Evolutionary conservation across 129 eudicot genomes (phyloP), one percentile per base, ranked within the genome.

Genomic region (Escallonia rubra): DNA sequence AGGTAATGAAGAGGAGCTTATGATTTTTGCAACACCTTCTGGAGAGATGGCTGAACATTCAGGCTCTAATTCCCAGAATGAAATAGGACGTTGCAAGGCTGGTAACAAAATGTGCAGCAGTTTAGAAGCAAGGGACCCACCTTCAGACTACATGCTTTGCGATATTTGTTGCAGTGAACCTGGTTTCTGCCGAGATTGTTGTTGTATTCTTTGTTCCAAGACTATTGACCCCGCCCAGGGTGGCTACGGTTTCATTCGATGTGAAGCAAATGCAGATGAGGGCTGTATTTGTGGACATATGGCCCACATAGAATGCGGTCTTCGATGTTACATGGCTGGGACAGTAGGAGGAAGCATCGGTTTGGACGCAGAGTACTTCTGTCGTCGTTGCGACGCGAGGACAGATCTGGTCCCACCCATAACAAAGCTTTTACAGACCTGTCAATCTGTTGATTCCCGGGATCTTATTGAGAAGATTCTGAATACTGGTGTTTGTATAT

Each of bases 251-350:
- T 86, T 66, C 68, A 80, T 93, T 49, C 78, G 73, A 80, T 93
- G 98, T 79, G 84, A 83, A 74, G 81, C 96, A 9, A 13, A 7
- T 3, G 72, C 76, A 12, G 74, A 64, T 59, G 87, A 80, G 5
- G 85, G 81, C 9, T 39, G 47, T 40, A 72, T 74, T 43, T 93
- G 98, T 79, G 95, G 96, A 7, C 98, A 93, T 54, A 72, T 78
- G 9, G 88, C 87, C 63, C 98, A 93, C 68, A 75, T 86, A 14
- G 86, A 80, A 50, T 93, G 98, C 76, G 85, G 85, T 15, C 77
- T 93, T 15, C 82, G 91, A 15, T 85, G 92, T 52, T 82, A 84
- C 82, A 70, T 93, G 96, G 96, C 96, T 72, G 98, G 98, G 48
- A 86, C 95, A 10, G 88, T 89, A n/a, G 88, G 90, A 76, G 96